Conservation (phyloP, 306 rosid species). For the Quercus glauca region DNA sequence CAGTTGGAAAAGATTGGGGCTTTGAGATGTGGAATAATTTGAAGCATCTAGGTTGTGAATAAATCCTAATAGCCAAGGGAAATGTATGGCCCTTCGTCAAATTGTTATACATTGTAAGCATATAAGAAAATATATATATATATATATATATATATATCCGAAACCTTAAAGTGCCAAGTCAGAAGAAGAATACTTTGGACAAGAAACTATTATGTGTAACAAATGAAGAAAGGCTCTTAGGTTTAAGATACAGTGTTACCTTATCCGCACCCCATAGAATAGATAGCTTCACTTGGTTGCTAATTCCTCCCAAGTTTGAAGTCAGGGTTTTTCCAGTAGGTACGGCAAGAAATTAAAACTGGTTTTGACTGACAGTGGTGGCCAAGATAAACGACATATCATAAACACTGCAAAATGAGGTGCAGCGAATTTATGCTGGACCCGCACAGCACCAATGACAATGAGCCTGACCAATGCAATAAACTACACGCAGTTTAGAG, state of each 20-base stretch:
- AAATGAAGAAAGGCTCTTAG: neutral
- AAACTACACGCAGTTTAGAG: too few relatives aligned
- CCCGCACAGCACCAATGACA: too few relatives aligned
- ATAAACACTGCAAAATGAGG: neutral
- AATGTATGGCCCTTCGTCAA: constrained; percentile 54
- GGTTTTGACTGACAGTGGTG: neutral
- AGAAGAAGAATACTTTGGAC: neutral
- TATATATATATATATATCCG: too few relatives aligned
- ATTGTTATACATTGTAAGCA: constrained; percentile 46
- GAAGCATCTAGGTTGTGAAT: constrained; percentile 52
- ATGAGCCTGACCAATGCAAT: too few relatives aligned
- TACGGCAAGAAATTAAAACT: neutral
- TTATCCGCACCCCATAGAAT: constrained; percentile 28
- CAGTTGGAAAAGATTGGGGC: constrained; percentile 33
- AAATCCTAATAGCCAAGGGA: constrained; percentile 56
- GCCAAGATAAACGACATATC: neutral
- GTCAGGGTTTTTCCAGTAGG: neutral
- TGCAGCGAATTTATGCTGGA: too few relatives aligned
- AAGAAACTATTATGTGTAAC: neutral
- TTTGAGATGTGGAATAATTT: constrained; percentile 32
- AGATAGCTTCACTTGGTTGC: neutral
- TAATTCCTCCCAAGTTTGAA: neutral
- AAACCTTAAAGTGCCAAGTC: neutral
- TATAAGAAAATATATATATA: neutral
- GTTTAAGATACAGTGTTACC: neutral